Conservation (phyloP, 352 stramenopile genomes). For the Pythium phragmiticola region DNA sequence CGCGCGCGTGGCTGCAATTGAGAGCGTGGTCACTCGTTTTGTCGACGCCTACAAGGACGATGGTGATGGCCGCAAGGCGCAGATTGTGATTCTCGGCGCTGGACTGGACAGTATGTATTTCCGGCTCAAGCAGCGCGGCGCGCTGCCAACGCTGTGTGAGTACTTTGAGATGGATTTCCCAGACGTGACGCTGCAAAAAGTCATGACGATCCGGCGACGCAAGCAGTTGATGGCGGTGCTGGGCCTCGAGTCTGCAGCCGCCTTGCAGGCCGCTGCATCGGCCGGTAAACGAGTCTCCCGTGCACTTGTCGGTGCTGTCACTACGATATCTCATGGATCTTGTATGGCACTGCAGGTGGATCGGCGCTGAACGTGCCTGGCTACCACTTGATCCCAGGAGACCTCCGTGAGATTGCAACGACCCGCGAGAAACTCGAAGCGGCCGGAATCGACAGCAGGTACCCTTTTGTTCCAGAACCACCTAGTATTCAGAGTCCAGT, state of each 20-base stretch:
- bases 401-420: constrained; percentile 61
- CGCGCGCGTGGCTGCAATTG: constrained; percentile 69
- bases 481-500: background rate
- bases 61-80: constrained; percentile 33
- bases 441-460: constrained; percentile 53
- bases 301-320: background rate
- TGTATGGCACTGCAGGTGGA: constrained; percentile 30
- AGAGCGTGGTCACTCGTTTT: constrained; percentile 71
- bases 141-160: constrained; percentile 43
- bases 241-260: constrained; percentile 33
- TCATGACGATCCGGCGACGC: constrained; percentile 67
- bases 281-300: constrained; percentile 26
- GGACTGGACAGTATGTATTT: constrained; percentile 88
- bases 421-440: constrained; percentile 58
- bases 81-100: constrained; percentile 82
- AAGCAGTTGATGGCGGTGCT: constrained; percentile 56
- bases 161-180: constrained; percentile 88
- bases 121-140: constrained; percentile 44
- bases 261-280: constrained; percentile 55
- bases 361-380: constrained; percentile 65
- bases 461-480: background rate
- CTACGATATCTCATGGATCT: background rate
- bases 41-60: constrained; percentile 26
- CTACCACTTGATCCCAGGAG: constrained; percentile 79
- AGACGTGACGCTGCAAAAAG: constrained; percentile 78